These are phyloP conservation scores for Diutina neorugosa DNA, from an alignment of 1,139 yeast genomes.

Conservation along the genomic window DNA sequence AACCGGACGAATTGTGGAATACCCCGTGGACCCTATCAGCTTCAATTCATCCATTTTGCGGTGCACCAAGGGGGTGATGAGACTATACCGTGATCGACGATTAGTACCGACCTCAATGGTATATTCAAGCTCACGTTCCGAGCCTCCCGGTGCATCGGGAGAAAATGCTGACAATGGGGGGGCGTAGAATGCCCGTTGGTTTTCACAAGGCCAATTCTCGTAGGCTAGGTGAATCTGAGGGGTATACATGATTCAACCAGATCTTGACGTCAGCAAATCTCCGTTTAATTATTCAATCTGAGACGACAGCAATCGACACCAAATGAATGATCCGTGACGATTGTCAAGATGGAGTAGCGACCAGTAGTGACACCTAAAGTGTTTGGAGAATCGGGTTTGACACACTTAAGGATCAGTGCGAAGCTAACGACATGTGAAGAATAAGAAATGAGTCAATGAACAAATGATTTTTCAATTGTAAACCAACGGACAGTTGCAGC, in stretches of 20 bases:
- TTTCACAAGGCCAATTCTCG: neutral
- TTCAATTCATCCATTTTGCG: conserved; percentile 28
- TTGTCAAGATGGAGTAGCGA: neutral
- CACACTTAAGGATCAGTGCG: neutral
- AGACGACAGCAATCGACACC: neutral
- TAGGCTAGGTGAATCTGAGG: neutral
- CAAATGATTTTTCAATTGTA: too few species aligned
- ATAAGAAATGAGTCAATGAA: neutral
- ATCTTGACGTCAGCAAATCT: too few species aligned
- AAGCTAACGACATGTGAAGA: neutral
- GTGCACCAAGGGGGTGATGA: conserved; percentile 12
- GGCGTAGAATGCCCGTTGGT: conserved; percentile 13
- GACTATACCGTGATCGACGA: conserved; percentile 7
- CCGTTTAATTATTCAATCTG: too few species aligned
- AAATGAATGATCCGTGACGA: too few species aligned
- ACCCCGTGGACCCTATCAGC: conserved; percentile 36
- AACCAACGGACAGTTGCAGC: too few species aligned
- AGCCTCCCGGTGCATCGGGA: conserved; percentile 33
- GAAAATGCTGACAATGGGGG: conserved; percentile 46
- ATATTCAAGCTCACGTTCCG: conserved; percentile 20
- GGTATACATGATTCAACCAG: neutral
- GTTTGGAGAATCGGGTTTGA: neutral
- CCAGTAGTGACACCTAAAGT: neutral
- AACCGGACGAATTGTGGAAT: conserved; percentile 36
- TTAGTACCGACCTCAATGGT: conserved; percentile 7